Evolutionary conservation across 805 yeast genomes (phyloP), one percentile per base, ranked within the genome.

Genomic region (Candida boleticola): DNA sequence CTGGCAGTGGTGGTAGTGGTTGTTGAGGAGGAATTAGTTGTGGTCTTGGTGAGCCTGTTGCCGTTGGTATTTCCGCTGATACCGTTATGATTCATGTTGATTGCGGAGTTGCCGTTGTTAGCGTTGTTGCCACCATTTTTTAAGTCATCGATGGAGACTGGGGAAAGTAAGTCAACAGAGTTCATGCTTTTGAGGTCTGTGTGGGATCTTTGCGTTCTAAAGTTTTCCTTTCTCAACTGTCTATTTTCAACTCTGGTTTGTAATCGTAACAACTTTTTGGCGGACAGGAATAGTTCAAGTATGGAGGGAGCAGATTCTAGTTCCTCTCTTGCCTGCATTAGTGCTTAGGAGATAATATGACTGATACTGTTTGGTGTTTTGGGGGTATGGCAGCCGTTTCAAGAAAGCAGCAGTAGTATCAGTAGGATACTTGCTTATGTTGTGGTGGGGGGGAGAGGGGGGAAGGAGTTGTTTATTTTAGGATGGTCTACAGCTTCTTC

Each of bases 171-270:
- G 41, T 67, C 72, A 34, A 66, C 53, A 25, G 61, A 62, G 34
- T 60, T 59, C 40, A 43, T 45, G 32, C 49, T 49, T 36, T 43
- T 51, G 18, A 46, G 44, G 14, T 39, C 44, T 16, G 27, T 23
- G 25, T 47, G 54, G 16, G 31, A 32, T 11, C 45, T 51, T 45
- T 68, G 74, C 17, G 52, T 41, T 30, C 54, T 54, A 23, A 53
- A 42, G 41, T 47, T 58, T n/a, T 64, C 66, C 45, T 66, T 66
- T 16, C 76, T 51, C 7, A 62, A 42, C 31, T 61, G 64, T 33
- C 74, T 53, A 49, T 70, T 68, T 42, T 64, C 69, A 21, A 69
- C 66, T 36, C 76, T 49, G 4, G 67, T 60, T 43, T 68, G 70
- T 32, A 70, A 56, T 16, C 66, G 54, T 36, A 70, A 52, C 23